Conservation (phyloP, 1,284 basidiomycete species). For the Irpex sp. region DNA sequence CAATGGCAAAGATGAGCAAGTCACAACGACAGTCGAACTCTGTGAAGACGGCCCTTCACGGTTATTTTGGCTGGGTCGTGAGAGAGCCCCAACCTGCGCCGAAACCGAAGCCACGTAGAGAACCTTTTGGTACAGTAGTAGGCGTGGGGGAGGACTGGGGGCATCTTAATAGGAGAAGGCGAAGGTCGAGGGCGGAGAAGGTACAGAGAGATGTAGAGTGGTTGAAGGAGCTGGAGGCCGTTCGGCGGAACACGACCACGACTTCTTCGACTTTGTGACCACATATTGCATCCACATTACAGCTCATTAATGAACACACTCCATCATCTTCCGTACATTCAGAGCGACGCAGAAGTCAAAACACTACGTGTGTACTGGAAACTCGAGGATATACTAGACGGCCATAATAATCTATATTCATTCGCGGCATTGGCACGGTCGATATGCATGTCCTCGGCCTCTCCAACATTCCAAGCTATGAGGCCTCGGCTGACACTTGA, state of each 20-base stretch:
- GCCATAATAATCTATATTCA: no score
- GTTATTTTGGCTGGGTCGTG: conserved; percentile 36
- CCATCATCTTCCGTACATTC: no score
- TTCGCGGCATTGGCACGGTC: no score
- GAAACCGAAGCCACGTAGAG: conserved; percentile 18
- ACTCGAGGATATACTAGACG: no score
- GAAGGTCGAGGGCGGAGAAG: conserved; percentile 33
- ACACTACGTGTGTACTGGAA: no score
- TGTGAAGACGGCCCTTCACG: not conserved
- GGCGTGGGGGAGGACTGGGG: conserved; percentile 51
- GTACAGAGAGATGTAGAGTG: conserved; percentile 31
- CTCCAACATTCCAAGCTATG: not conserved
- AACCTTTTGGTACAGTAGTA: conserved; percentile 37
- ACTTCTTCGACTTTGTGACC: not conserved
- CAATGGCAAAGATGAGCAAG: not conserved
- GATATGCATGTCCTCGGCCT: no score
- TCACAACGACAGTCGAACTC: not conserved
- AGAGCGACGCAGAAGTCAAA: no score
- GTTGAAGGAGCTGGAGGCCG: conserved; percentile 25
- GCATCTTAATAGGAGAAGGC: conserved; percentile 54
- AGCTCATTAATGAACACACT: no score
- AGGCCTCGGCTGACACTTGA: not conserved
- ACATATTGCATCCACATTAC: not conserved
- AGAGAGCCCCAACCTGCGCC: conserved; percentile 15
- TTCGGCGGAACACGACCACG: conserved; percentile 16